Conservation (phyloP, 78 protist species). For the Dictyostelium capitatum region DNA sequence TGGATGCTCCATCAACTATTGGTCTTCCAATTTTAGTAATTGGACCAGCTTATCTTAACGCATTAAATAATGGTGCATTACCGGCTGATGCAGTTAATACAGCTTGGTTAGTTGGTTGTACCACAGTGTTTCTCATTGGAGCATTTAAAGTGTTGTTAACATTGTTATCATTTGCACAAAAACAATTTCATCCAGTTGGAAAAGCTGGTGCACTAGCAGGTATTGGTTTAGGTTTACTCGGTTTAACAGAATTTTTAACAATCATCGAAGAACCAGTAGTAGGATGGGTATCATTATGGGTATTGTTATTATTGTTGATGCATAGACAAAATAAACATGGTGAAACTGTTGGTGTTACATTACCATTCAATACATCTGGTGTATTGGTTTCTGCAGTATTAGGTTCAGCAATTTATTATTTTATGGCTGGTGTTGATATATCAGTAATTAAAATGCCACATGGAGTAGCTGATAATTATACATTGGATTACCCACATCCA, state of each 20-base stretch:
- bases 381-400: slow-evolving; percentile 31
- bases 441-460: slow-evolving; percentile 42
- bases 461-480: neutral
- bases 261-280: slow-evolving; percentile 51
- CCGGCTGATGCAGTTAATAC: slow-evolving; percentile 14
- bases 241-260: slow-evolving; percentile 40
- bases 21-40: slow-evolving; percentile 68
- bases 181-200: slow-evolving; percentile 73
- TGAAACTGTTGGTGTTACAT: neutral
- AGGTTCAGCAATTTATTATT: slow-evolving; percentile 47
- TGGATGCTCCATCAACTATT: slow-evolving; percentile 69
- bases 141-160: slow-evolving; percentile 25
- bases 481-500: slow-evolving; percentile 41
- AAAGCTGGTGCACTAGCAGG: slow-evolving; percentile 76
- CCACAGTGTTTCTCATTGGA: slow-evolving; percentile 68
- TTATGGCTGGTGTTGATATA: slow-evolving; percentile 49
- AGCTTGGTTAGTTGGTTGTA: slow-evolving; percentile 80
- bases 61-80: neutral
- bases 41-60: slow-evolving; percentile 41
- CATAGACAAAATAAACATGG: slow-evolving; percentile 56
- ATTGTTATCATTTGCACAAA: slow-evolving; percentile 43
- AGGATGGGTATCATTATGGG: slow-evolving; percentile 68
- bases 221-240: slow-evolving; percentile 52
- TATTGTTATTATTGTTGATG: slow-evolving; percentile 2
- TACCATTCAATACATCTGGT: slow-evolving; percentile 55